Conservation (phyloP, 2,329 filamentous ascomycete genomes). For the Pestalotiopsis sp. region DNA sequence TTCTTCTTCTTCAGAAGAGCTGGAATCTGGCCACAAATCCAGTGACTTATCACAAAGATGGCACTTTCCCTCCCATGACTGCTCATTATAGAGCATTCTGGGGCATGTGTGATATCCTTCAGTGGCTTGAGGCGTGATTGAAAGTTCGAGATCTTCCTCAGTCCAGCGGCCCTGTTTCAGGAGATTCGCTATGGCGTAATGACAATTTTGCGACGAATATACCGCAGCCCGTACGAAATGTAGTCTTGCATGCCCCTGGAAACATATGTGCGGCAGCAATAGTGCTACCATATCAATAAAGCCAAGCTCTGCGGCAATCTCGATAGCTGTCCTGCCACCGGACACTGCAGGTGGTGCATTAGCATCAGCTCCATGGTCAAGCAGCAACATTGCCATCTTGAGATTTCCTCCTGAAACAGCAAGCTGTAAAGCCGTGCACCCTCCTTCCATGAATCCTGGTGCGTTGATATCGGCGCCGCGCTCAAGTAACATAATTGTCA, state of each 20-base stretch:
- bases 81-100: neutral
- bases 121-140: neutral
- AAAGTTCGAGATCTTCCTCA: neutral
- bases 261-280: neutral
- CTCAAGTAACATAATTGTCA: neutral
- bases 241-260: neutral
- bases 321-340: neutral
- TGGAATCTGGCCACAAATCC: too few species aligned
- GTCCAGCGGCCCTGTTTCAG: neutral
- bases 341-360: neutral
- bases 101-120: neutral
- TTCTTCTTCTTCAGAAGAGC: too few species aligned
- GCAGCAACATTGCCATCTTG: neutral
- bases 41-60: too few species aligned
- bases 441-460: accelerated
- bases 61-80: neutral
- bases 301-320: neutral
- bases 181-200: neutral
- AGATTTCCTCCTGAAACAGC: accelerated
- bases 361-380: neutral
- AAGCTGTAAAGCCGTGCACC: neutral
- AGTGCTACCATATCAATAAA: neutral
- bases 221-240: neutral
- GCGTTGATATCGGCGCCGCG: neutral
- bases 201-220: neutral